phyloP scores from a whole-genome alignment of 495 filamentous ascomycete species.

The Neurospora pannonica region DNA sequence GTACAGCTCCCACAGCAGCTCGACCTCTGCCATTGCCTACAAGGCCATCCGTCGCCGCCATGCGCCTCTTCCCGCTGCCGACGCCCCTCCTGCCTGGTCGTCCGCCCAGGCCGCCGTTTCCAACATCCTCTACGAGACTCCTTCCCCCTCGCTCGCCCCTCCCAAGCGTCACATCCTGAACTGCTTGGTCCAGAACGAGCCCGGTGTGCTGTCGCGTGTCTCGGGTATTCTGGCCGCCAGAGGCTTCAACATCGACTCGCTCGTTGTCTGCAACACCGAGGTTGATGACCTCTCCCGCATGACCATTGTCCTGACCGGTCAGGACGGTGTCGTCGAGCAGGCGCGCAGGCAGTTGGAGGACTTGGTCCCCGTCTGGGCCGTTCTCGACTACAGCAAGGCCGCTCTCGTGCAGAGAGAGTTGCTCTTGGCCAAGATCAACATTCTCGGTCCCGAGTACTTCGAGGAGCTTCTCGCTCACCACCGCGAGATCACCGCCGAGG shows the following conservation, averaged over 20 bases:
- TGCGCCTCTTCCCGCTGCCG: constrained; percentile 67
- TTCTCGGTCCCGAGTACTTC: constrained; percentile 93
- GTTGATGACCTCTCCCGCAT: constrained; percentile 96
- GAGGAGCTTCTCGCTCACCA: constrained; percentile 94
- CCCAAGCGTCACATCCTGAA: constrained; percentile 94
- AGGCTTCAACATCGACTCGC: constrained; percentile 97
- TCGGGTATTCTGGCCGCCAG: constrained; percentile 93
- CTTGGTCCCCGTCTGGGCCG: constrained; percentile 95
- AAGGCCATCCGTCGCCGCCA: constrained; percentile 91
- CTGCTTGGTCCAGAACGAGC: constrained; percentile 98
- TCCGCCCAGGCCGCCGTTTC: constrained; percentile 82
- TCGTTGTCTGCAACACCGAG: constrained; percentile 96
- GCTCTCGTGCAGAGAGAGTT: constrained; percentile 95
- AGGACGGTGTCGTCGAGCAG: constrained; percentile 97
- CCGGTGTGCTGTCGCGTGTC: constrained; percentile 89
- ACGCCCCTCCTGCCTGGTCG: constrained; percentile 74
- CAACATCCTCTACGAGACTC: constrained; percentile 97
- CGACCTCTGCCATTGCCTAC: constrained; percentile 91
- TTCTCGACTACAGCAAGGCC: constrained; percentile 86
- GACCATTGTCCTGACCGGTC: constrained; percentile 94
- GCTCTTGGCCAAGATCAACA: constrained; percentile 92
- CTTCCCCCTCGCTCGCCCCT: constrained; percentile 68
- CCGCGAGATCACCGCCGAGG: constrained; percentile 52
- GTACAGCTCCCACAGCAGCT: constrained; percentile 41
- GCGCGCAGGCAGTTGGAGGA: constrained; percentile 92